Base-by-base conservation (phyloP, 2,329 filamentous ascomycete species). In the Penicillium sp. region DNA sequence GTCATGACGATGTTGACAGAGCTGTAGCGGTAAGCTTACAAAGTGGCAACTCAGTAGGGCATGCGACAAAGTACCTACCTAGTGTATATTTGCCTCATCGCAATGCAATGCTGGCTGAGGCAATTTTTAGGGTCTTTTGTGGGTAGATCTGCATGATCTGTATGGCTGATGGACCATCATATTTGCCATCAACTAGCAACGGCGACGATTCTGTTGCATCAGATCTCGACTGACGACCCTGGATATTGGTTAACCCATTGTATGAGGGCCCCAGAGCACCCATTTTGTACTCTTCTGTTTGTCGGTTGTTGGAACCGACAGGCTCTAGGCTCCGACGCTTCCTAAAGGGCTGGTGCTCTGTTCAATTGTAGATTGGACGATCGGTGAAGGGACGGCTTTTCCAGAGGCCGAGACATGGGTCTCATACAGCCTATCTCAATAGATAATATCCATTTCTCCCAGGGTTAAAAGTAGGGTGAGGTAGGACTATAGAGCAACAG, bases 261-360 rank as follows among this genome's bases (percentile, higher is more conserved):
- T 22, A 51, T 35, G n/a, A 26, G 22, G n/a, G 26, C 62, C 58
- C 58, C 60, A 50, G 60, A 59, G 6, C 60, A 60, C 59, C 59
- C 60, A 58, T 55, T 47, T 17, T 37, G 56, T 47, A 38, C 50
- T 58, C 35, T 47, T 47, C 61, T 45, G 13, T 65, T 19, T 35
- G 26, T 67, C 65, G 65, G 65, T 65, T 61, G 59, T 62, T 56
- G 45, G 57, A 62, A 64, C 66, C 66, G 66, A 63, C 56, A 69
- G 66, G 59, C 56, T 65, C 40, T 60, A 8, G 58, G 55, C n/a
- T 63, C 65, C 66, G 65, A 57, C 33, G 45, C 28, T 10, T 45
- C 42, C 40, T 37, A 13, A 2, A 15, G 6, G 12, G 17, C 12
- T 12, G 42, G 19, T n/a, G 24, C 35, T 8, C 8, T 2, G 4